A percentile compares a stretch with the other conserved stretches of the same genome.
Conservation (phyloP, 2,329 filamentous ascomycete species). For the Botrytis squamosa region DNA sequence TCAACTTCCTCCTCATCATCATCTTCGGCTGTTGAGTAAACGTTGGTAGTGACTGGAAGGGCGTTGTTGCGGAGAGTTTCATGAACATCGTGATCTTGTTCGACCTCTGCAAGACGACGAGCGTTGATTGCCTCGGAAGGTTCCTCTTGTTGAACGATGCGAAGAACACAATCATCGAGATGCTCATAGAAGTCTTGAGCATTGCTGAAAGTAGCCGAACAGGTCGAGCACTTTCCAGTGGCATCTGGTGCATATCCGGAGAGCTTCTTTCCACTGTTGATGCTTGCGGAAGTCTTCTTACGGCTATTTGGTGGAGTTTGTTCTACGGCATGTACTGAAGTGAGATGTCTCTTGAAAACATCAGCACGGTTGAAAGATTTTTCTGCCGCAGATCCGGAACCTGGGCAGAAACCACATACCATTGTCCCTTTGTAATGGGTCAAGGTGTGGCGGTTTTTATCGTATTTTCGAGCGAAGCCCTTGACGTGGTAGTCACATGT, state of each 20-base stretch:
- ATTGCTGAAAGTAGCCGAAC: constrained; percentile 76
- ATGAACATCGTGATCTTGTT: constrained; percentile 61
- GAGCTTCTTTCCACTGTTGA: constrained; percentile 51
- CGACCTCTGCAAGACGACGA: constrained; percentile 63
- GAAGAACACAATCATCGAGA: constrained; percentile 72
- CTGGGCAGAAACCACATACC: constrained; percentile 95
- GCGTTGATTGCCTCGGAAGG: constrained; percentile 68
- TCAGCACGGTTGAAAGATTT: constrained; percentile 97
- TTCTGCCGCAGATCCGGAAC: constrained; percentile 80
- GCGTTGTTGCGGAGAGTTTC: constrained; percentile 63
- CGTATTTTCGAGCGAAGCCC: constrained; percentile 94
- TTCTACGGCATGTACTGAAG: constrained; percentile 89
- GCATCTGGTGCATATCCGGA: constrained; percentile 72
- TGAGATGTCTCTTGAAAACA: constrained; percentile 94
- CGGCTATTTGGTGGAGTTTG: constrained; percentile 89
- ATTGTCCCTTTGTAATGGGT: constrained; percentile 98
- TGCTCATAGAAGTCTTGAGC: constrained; percentile 98
- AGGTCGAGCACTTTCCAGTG: constrained; percentile 88
- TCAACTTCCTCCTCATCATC: constrained; percentile 58
- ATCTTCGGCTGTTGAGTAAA: constrained; percentile 45
- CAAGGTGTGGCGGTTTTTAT: constrained; percentile 93
- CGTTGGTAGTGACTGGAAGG: constrained; percentile 42
- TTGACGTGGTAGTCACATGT: constrained; percentile 93
- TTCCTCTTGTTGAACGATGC: constrained; percentile 70
- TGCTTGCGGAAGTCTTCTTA: constrained; percentile 55